Evolutionary conservation across 768 basidiomycete genomes (phyloP), one percentile per base, ranked within the genome.

Genomic region (Fistulinella prunicolor): DNA sequence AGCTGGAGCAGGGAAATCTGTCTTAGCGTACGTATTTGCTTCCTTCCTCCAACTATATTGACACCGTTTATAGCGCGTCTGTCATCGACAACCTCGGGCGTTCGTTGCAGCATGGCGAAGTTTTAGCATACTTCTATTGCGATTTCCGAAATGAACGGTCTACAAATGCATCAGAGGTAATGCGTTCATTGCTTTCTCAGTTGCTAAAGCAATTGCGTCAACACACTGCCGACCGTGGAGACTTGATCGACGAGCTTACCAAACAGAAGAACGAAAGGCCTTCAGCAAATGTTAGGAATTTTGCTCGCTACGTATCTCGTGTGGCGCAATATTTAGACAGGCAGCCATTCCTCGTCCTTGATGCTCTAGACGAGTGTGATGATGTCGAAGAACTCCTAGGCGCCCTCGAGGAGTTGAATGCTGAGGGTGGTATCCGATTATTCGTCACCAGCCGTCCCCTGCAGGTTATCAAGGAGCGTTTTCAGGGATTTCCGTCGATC

Each of bases 121-220:
- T 42, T 1, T 21, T 61, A 10, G 23, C 16, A 4, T 55, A 42
- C n/a, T 58, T 61, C 14, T 61, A 64, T 6, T 61, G 58, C 3
- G 47, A 61, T 40, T 64, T 61, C 9, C 55, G 50, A 21, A 49
- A 40, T n/a, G n/a, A n/a, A n/a, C n/a, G n/a, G n/a, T n/a, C n/a
- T n/a, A n/a, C n/a, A n/a, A n/a, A n/a, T n/a, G n/a, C n/a, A n/a
- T n/a, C n/a, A n/a, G n/a, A n/a, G n/a, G n/a, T n/a, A n/a, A n/a
- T n/a, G n/a, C n/a, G n/a, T n/a, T n/a, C n/a, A n/a, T n/a, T n/a
- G n/a, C n/a, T n/a, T n/a, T n/a, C n/a, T 6, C 61, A 61, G 29
- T 16, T 57, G 1, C 19, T 63, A 3, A 46, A 36, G 8, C 30
- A 44, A 19, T 29, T 44, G 1, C 6, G 2, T 26, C 17, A 2